Conservation (phyloP, 345 rosid genomes). For the Triadica sebifera region DNA sequence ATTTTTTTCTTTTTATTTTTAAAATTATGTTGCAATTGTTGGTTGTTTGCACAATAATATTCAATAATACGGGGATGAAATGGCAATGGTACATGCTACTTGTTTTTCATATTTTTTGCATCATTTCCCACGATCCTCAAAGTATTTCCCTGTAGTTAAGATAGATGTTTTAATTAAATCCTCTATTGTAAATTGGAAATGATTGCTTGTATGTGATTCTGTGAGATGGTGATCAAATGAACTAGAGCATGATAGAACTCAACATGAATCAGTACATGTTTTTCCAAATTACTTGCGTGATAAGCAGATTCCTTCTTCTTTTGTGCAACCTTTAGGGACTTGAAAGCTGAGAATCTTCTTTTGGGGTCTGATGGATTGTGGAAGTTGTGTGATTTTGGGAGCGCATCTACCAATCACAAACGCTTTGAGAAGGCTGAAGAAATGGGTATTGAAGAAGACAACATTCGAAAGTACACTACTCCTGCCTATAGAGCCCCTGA, state of each 20-base stretch:
- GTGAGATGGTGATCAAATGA: not conserved
- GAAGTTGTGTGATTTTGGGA: constrained; percentile 97
- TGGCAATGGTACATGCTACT: not conserved
- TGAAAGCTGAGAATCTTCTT: constrained; percentile 94
- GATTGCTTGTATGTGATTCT: not conserved
- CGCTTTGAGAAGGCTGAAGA: constrained; percentile 93
- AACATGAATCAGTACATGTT: not conserved
- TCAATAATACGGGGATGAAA: not conserved
- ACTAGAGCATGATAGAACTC: not conserved
- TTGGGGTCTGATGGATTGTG: constrained; percentile 74
- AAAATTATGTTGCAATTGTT: not conserved
- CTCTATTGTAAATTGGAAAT: not conserved
- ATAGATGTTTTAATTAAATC: not conserved
- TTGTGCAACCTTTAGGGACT: constrained; percentile 54
- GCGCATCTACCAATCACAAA: constrained; percentile 86
- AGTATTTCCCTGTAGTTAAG: not conserved
- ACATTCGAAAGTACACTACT: constrained; percentile 88
- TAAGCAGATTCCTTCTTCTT: constrained; percentile 5
- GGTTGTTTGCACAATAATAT: not conserved
- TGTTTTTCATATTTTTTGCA: not conserved
- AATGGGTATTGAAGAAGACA: constrained; percentile 99
- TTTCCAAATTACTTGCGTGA: not conserved
- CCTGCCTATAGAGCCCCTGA: constrained; percentile 98
- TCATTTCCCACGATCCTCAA: not conserved
- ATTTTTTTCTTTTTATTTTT: not conserved